Percentiles rank a stretch among this genome's conserved stretches.
Evolutionary conservation across 169 alveolate species (phyloP).

Genomic region (Toxoplasma gondii): DNA sequence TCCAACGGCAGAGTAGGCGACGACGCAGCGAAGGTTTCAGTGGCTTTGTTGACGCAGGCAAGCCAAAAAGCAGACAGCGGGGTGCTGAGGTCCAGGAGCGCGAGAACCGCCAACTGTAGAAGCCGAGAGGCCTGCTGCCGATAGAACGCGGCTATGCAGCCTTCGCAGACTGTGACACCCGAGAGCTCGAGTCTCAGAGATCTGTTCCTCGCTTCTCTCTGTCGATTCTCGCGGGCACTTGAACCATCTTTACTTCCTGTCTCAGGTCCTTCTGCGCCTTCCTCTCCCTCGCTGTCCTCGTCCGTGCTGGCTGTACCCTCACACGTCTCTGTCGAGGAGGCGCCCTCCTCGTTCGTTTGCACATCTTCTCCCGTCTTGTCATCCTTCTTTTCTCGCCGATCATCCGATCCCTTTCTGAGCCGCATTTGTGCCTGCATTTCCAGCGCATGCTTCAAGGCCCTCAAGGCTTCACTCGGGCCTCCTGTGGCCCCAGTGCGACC

Average conservation of each 20-base stretch:
- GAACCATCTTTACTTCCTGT: neutral
- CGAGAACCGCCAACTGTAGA: conserved; percentile 56
- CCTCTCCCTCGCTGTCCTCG: neutral
- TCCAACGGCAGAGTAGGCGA: neutral
- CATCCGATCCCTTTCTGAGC: neutral
- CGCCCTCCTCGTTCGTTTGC: neutral
- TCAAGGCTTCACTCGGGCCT: neutral
- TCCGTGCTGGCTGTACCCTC: conserved; percentile 33
- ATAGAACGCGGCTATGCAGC: conserved; percentile 55
- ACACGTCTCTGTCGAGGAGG: conserved; percentile 26
- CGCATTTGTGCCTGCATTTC: neutral
- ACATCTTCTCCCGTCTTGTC: neutral
- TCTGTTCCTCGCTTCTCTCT: neutral
- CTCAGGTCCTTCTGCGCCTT: neutral
- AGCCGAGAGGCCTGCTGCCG: conserved; percentile 63
- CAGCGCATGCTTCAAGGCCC: neutral
- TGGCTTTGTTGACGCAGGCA: conserved; percentile 34
- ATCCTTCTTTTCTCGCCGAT: neutral
- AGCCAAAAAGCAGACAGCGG: conserved; percentile 64
- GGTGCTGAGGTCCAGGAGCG: conserved; percentile 48
- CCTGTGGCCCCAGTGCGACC: neutral
- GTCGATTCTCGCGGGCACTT: neutral
- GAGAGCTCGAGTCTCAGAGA: conserved; percentile 30
- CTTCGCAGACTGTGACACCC: conserved; percentile 56
- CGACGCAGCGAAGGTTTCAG: neutral